Conservation (phyloP, 306 rosid species). For the Cicer yamashitae region DNA sequence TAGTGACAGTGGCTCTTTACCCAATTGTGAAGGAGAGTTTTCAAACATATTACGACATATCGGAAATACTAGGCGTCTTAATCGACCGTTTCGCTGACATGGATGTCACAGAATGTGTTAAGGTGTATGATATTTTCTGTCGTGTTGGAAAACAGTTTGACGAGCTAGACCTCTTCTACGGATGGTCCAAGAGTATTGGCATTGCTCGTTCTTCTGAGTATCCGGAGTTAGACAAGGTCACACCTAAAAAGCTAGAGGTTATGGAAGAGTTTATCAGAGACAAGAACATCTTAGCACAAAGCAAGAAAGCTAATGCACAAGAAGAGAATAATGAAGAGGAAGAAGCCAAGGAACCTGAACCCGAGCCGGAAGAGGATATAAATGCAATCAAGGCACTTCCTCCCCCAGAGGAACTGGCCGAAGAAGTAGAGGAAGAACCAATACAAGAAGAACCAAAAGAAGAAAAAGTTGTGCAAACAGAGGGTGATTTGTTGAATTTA, state of each 20-base stretch:
- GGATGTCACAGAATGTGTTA: conserved; percentile 59
- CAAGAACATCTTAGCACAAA: conserved; percentile 54
- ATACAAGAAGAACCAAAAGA: conserved; percentile 40
- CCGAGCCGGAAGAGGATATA: conserved; percentile 54
- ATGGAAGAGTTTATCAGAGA: conserved; percentile 83
- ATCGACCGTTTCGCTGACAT: conserved; percentile 76
- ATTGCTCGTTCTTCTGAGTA: conserved; percentile 84
- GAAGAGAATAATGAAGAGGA: conserved; percentile 8
- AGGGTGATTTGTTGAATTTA: conserved; percentile 73
- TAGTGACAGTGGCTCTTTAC: conserved; percentile 76
- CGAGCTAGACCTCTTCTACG: conserved; percentile 75
- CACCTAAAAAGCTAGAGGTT: conserved; percentile 70
- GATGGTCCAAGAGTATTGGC: conserved; percentile 72
- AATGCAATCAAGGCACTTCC: conserved; percentile 72
- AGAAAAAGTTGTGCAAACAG: conserved; percentile 42
- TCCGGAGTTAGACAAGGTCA: conserved; percentile 78
- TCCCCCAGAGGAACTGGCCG: conserved; percentile 55
- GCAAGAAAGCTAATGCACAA: not conserved
- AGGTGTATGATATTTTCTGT: conserved; percentile 73
- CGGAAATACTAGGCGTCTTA: conserved; percentile 63
- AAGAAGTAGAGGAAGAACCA: conserved; percentile 47
- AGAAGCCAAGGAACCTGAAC: conserved; percentile 29
- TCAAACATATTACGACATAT: conserved; percentile 66
- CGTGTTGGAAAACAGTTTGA: conserved; percentile 83
- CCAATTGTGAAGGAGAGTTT: conserved; percentile 83